Evolutionary conservation across 1,284 basidiomycete species (phyloP).

Genomic region (Agroathelia rolfsii): DNA sequence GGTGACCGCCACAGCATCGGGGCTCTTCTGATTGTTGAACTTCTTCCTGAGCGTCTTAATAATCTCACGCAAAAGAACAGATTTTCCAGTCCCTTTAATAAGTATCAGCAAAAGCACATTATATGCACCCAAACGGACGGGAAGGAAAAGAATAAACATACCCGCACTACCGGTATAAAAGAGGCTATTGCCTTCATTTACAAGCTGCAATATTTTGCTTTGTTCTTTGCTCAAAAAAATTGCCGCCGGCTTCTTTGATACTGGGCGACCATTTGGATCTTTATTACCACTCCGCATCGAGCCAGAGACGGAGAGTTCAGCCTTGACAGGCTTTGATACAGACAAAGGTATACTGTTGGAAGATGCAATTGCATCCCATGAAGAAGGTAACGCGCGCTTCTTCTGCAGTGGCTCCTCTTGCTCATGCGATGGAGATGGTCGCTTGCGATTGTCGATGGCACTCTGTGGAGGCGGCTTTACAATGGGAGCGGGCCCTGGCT

Average conservation of each 20-base stretch:
- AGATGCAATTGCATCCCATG: constrained; percentile 26
- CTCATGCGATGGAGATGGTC: constrained; percentile 26
- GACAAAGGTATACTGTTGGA: constrained; percentile 6
- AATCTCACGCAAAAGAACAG: constrained; percentile 81
- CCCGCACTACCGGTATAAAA: constrained; percentile 84
- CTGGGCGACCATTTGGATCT: constrained; percentile 5
- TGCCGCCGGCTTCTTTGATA: constrained; percentile 16
- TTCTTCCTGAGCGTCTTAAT: constrained; percentile 53
- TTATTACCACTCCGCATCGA: constrained; percentile 4
- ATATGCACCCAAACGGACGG: constrained; percentile 2
- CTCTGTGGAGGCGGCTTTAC: constrained; percentile 21
- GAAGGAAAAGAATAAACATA: constrained; percentile 18
- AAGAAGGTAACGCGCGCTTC: constrained; percentile 39
- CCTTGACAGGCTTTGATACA: constrained; percentile 10
- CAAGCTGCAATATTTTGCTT: constrained; percentile 37
- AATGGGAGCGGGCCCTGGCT: constrained; percentile 11
- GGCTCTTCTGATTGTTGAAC: constrained; percentile 27
- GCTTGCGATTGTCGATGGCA: constrained; percentile 30
- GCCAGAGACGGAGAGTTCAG: too few species aligned
- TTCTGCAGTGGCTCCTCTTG: constrained; percentile 36
- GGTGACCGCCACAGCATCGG: constrained; percentile 71
- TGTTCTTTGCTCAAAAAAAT: constrained; percentile 40
- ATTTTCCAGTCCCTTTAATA: constrained; percentile 79
- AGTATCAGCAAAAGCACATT: constrained; percentile 8
- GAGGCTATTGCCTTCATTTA: constrained; percentile 42